Base-by-base conservation (phyloP, 495 filamentous ascomycete genomes). In the Evansstolkia leycettana region DNA sequence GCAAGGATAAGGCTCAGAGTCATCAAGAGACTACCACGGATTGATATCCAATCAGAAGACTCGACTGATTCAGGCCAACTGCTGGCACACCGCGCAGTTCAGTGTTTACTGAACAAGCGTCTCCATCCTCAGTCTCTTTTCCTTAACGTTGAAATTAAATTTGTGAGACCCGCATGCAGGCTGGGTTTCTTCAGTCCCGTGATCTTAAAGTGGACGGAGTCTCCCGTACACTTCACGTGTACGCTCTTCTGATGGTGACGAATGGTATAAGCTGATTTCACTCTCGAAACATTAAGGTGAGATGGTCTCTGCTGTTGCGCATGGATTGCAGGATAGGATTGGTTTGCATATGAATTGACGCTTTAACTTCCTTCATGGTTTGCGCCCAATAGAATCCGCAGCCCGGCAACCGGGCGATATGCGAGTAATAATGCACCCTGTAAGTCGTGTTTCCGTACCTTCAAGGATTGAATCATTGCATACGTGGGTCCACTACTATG, bases 141-240 rank as follows among this genome's bases (percentile, higher is more conserved):
- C n/a, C n/a, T 46, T 39, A 59, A 67, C 59, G 61, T 65, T 64
- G 49, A 50, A 64, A 54, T 67, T 64, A 57, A 39, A 62, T 63
- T 8, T 8, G 5, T 34, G 20, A 36, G 55, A 55, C 60, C 60
- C 61, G 57, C 58, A 51, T 61, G 48, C 50, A 53, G 36, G 48
- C 48, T 57, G 61, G 63, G 57, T 49, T 51, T 46, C 28, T 52
- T 33, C 47, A 44, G 46, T 67, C 61, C 54, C 63, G 61, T 67
- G 63, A 64, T 54, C 46, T 42, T 37, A 57, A 52, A 52, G 50
- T 52, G 34, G 50, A 57, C 55, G 50, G 55, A 54, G 48, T 40
- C 51, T 55, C 56, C 55, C 60, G 59, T 50, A 51, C 45, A 45
- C 35, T 54, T 39, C 42, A 47, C 50, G 45, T 54, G 54, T 51